Evolutionary conservation across 2,329 filamentous ascomycete species (phyloP).

Genomic region (Ophiostoma novo-ulmi): DNA sequence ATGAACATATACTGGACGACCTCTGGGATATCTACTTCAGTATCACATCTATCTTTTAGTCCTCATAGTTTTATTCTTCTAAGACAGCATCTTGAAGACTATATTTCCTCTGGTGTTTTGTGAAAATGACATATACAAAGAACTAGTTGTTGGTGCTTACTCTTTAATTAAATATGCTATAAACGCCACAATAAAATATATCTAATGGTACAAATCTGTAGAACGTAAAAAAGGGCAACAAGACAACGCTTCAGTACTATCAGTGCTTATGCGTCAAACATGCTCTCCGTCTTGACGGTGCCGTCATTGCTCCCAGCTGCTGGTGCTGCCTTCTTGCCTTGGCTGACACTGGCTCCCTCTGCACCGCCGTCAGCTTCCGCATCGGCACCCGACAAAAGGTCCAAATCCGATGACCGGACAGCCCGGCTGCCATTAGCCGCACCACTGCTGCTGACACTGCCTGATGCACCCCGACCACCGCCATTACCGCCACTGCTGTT

Average conservation of each 20-base stretch:
- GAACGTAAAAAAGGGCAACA: neutral
- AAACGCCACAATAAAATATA: neutral
- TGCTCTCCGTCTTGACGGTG: constrained; percentile 11
- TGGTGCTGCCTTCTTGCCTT: neutral
- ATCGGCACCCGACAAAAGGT: constrained; percentile 69
- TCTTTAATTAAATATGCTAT: neutral
- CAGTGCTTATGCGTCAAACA: constrained; percentile 10
- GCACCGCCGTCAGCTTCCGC: constrained; percentile 53
- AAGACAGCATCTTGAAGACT: neutral
- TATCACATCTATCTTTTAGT: too few species aligned
- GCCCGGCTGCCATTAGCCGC: constrained; percentile 35
- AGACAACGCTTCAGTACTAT: too few species aligned
- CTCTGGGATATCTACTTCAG: too few species aligned
- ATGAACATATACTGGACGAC: too few species aligned
- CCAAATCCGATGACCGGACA: constrained; percentile 62
- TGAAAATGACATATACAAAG: too few species aligned
- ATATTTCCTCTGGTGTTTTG: too few species aligned
- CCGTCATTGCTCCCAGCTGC: neutral
- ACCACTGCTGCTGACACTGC: constrained; percentile 3
- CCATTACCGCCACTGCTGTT: constrained; percentile 29
- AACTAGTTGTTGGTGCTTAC: neutral
- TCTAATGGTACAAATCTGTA: neutral
- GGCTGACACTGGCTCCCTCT: neutral
- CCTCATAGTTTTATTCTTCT: too few species aligned
- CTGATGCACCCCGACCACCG: constrained; percentile 34